Conservation (phyloP, 352 stramenopile genomes). For the Globisporangium spiculum region DNA sequence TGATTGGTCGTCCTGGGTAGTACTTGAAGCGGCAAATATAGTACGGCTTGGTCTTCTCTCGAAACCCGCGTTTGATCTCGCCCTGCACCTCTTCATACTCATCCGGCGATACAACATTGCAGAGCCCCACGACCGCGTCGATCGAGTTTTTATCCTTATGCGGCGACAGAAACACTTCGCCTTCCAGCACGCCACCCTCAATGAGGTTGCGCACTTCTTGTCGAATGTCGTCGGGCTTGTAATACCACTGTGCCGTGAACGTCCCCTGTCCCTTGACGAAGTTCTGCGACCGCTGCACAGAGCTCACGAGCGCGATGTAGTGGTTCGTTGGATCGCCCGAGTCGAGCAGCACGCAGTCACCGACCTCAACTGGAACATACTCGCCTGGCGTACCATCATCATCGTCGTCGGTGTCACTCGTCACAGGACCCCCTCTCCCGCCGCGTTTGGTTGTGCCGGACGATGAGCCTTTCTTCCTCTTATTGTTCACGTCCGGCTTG, state of each 20-base stretch:
- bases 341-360: slow-evolving; percentile 78
- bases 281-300: slow-evolving; percentile 60
- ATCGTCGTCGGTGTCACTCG: slow-evolving; percentile 38
- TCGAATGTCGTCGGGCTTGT: slow-evolving; percentile 73
- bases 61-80: slow-evolving; percentile 69
- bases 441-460: background rate
- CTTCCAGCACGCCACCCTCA: slow-evolving; percentile 50
- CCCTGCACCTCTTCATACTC: slow-evolving; percentile 72
- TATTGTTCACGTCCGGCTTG: background rate
- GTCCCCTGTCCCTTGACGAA: slow-evolving; percentile 34
- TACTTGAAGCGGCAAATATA: slow-evolving; percentile 85
- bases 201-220: slow-evolving; percentile 62
- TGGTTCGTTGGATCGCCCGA: slow-evolving; percentile 61
- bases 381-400: slow-evolving; percentile 48
- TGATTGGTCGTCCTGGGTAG: slow-evolving; percentile 59
- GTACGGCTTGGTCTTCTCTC: slow-evolving; percentile 57
- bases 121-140: slow-evolving; percentile 72
- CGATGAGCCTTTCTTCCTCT: slow-evolving; percentile 6
- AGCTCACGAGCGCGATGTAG: slow-evolving; percentile 74
- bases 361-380: slow-evolving; percentile 65
- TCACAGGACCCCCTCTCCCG: background rate
- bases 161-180: slow-evolving; percentile 80
- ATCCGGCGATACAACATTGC: slow-evolving; percentile 67
- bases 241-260: slow-evolving; percentile 86
- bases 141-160: slow-evolving; percentile 85